Base-by-base conservation (phyloP, 2,329 filamentous ascomycete species). In the Aureobasidium uvarum region DNA sequence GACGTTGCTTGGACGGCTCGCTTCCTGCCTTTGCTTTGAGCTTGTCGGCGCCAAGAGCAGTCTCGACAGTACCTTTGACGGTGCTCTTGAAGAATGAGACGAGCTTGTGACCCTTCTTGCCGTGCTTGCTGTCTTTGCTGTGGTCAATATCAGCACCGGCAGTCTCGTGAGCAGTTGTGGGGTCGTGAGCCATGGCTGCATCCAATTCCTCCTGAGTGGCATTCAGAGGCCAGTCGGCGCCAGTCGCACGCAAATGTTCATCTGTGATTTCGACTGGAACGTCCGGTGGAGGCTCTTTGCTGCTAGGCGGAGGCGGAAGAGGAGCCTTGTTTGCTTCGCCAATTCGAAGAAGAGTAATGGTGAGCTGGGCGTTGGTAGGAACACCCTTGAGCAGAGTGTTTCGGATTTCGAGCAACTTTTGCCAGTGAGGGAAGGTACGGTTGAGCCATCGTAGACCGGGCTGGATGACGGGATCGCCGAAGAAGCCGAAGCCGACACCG, bases 351-450 rank as follows among this genome's bases (percentile, higher is more conserved):
- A 96, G 82, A 0, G 91, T 96, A 33, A 96, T 79, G 0, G 91
- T 87, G 20, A 96, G 84, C 72, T 96, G 92, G 3, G 91, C 90
- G 73, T 96, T 95, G 1, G 91, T 96, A 0, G 92, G 92, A 0
- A 95, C 87, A 2, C 91, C 90, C 72, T 89, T 91, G 59, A 96
- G 84, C 1, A 95, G 74, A 0, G 89, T 91, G 69, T 92, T 92
- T 67, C 89, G 84, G 25, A 92, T 77, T 71, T 92, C 87, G 18
- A 94, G 80, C 7, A 91, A 80, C 70, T 89, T 90, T 71, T 90
- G 83, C 91, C 91, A 95, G 69, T 87, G 79, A 0, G 90, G 90
- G 69, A 87, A 81, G 51, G 80, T 81, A 16, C 77, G 78, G 74
- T 90, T 88, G 33, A 91, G 76, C 69, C 85, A 84, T 14, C 76